These are phyloP conservation scores for Globisporangium canariense DNA, from an alignment of 352 stramenopile species.

Conservation along the genomic window DNA sequence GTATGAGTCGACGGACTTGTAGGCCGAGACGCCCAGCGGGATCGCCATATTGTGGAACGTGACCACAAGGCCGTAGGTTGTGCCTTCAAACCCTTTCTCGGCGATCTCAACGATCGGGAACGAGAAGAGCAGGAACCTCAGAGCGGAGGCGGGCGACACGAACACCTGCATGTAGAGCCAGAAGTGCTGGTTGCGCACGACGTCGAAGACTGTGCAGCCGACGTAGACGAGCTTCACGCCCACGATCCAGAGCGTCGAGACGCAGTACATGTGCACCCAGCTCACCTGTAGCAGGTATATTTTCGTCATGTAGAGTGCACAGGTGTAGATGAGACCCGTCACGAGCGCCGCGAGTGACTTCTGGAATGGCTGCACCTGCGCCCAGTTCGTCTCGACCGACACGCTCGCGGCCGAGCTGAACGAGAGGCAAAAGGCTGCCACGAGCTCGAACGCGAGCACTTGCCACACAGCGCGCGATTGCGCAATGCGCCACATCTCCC, in stretches of 20 bases:
- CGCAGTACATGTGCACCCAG: slow-evolving; percentile 51
- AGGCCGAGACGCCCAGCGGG: slow-evolving; percentile 42
- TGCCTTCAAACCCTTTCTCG: slow-evolving; percentile 28
- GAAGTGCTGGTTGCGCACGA: slow-evolving; percentile 65
- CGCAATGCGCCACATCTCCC: slow-evolving; percentile 55
- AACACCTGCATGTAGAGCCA: slow-evolving; percentile 61
- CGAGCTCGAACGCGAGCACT: slow-evolving; percentile 62
- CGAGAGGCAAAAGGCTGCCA: slow-evolving; percentile 51
- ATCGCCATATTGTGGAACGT: slow-evolving; percentile 42
- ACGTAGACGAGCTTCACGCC: slow-evolving; percentile 43
- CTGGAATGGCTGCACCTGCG: slow-evolving; percentile 44
- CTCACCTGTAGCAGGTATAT: slow-evolving; percentile 46
- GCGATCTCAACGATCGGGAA: slow-evolving; percentile 48
- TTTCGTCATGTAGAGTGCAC: slow-evolving; percentile 53
- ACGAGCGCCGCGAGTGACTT: slow-evolving; percentile 44
- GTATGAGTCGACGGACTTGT: slow-evolving; percentile 56
- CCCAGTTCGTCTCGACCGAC: slow-evolving; percentile 61
- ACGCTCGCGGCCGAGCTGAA: slow-evolving; percentile 45
- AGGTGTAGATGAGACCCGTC: slow-evolving; percentile 51
- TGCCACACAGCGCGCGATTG: slow-evolving; percentile 77
- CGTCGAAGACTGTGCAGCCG: slow-evolving; percentile 47
- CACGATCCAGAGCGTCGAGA: slow-evolving; percentile 52
- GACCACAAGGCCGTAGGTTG: slow-evolving; percentile 37
- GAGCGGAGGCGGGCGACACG: slow-evolving; percentile 42
- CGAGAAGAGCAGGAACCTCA: slow-evolving; percentile 56